A percentile compares a stretch with the other conserved stretches of the same genome.
Evolutionary conservation across 176 grass and related monocot genomes (phyloP).

Genomic region (Chrysopogon serrulatus): DNA sequence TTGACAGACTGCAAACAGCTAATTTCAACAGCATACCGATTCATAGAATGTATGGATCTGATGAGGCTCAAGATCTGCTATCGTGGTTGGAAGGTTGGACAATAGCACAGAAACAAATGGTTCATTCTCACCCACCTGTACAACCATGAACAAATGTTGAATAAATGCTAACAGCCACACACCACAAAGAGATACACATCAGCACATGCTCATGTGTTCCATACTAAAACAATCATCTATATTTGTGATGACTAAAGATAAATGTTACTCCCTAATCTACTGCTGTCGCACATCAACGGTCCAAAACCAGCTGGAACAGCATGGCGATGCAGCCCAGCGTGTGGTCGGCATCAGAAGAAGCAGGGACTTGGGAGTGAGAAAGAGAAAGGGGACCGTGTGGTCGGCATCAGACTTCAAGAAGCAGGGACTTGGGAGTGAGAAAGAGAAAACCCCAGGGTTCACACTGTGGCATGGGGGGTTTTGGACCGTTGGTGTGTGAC

Average conservation of each 20-base stretch:
- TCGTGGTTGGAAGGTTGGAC: conserved; percentile 63
- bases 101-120: conserved; percentile 96
- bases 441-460: too few species aligned
- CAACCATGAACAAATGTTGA: conserved; percentile 14
- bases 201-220: not conserved
- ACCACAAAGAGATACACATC: not conserved
- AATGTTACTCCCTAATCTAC: too few species aligned
- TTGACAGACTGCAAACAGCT: not conserved
- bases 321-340: too few species aligned
- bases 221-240: not conserved
- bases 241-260: not conserved
- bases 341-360: too few species aligned
- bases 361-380: too few species aligned
- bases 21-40: conserved; percentile 60
- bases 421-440: too few species aligned
- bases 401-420: too few species aligned
- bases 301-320: too few species aligned
- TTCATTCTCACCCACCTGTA: conserved; percentile 91
- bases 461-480: too few species aligned
- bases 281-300: too few species aligned
- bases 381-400: too few species aligned
- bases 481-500: too few species aligned
- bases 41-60: conserved; percentile 99
- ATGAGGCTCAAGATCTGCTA: conserved; percentile 92
- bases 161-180: not conserved